Evolutionary conservation across 208 protist species (phyloP).

Genomic region (Leishmania aethiopica): DNA sequence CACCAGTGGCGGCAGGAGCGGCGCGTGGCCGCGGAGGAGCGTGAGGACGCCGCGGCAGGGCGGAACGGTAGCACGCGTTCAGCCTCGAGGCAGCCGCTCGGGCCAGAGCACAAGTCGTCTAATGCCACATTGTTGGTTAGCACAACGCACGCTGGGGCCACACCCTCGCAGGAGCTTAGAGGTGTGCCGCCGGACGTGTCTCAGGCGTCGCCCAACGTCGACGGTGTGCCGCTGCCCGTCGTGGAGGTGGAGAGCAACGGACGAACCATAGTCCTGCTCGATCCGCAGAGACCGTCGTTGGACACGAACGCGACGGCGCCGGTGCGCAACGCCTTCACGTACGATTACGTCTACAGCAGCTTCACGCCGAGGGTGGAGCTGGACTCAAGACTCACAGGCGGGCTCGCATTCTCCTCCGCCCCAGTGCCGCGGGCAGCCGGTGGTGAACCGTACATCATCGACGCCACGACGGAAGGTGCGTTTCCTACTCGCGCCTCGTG

Average conservation of each 20-base stretch:
- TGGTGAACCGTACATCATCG: conserved; percentile 9
- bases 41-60: not conserved
- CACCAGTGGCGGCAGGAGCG: conserved; percentile 33
- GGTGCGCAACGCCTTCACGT: conserved; percentile 48
- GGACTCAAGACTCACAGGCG: not conserved
- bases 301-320: not conserved
- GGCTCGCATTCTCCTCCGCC: not conserved
- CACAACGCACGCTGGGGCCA: not conserved
- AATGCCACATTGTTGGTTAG: conserved; percentile 5
- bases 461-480: not conserved
- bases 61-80: not conserved
- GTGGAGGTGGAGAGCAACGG: conserved; percentile 60
- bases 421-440: not conserved
- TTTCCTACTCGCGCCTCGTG: not conserved
- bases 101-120: conserved; percentile 21
- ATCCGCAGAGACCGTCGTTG: conserved; percentile 18
- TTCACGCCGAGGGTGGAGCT: conserved; percentile 57
- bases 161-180: not conserved
- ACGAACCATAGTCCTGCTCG: conserved; percentile 50
- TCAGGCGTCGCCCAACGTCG: not conserved
- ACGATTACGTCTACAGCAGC: conserved; percentile 68
- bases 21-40: conserved; percentile 17
- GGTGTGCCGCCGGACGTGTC: not conserved
- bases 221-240: conserved; percentile 33
- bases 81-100: conserved; percentile 47